These are phyloP conservation scores for Juncus inflexus DNA, from an alignment of 176 grass and related monocot species.

Conservation along the genomic window DNA sequence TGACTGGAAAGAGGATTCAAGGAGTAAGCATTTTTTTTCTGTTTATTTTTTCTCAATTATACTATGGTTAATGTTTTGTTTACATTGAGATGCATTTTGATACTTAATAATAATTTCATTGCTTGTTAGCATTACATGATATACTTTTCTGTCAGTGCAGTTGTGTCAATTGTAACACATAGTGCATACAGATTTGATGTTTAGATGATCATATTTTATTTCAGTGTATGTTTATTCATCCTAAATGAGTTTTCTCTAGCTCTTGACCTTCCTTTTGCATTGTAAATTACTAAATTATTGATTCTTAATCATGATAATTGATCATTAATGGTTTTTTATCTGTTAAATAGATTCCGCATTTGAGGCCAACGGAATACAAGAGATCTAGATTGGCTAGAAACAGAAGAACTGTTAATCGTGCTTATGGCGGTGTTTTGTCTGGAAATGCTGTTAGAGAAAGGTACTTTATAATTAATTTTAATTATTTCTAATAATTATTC, in stretches of 20 bases:
- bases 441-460: slow-evolving; percentile 36
- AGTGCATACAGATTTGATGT: neutral
- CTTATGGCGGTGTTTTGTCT: slow-evolving; percentile 38
- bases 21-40: slow-evolving; percentile 45
- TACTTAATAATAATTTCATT: neutral
- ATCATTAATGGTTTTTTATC: neutral
- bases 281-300: neutral
- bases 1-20: slow-evolving; percentile 95
- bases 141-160: neutral
- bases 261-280: neutral
- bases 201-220: neutral
- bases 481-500: slow-evolving; percentile 5
- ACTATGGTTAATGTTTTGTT: neutral
- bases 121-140: neutral
- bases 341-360: slow-evolving; percentile 32
- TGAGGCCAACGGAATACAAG: slow-evolving; percentile 34
- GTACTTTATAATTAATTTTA: neutral
- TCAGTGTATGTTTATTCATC: too few relatives aligned
- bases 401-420: slow-evolving; percentile 38
- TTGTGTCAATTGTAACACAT: neutral
- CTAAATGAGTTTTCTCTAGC: too few relatives aligned
- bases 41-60: neutral
- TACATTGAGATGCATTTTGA: neutral
- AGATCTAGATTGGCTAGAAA: slow-evolving; percentile 39
- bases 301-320: neutral